phyloP scores from a whole-genome alignment of 2,329 filamentous ascomycete species.

The Zasmidium cellare region DNA sequence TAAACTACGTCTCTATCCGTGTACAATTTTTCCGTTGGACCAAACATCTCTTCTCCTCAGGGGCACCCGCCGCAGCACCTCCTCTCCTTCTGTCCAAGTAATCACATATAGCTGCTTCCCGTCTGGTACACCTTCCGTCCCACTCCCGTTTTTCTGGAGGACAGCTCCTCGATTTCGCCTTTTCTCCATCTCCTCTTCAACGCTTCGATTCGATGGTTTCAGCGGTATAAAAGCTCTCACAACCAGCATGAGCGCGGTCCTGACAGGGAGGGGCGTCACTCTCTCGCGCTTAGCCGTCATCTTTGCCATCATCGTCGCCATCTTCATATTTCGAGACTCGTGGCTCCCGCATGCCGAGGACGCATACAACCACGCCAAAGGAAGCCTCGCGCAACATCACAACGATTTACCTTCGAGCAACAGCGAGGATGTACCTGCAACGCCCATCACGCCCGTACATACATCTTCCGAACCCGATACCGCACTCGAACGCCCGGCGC shows the following conservation, averaged over 20 bases:
- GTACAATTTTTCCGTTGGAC: no score
- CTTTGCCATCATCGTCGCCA: constrained; percentile 24
- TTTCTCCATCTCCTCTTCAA: not conserved
- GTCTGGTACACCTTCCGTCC: not conserved
- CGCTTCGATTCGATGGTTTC: not conserved
- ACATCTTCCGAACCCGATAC: not conserved
- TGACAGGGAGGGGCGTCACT: constrained; percentile 12
- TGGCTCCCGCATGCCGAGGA: constrained; percentile 23
- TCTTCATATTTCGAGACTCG: constrained; percentile 29
- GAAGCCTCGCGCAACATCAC: not conserved
- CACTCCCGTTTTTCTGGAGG: no score
- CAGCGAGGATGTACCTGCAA: not conserved
- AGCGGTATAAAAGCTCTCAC: not conserved
- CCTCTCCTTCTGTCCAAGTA: no score
- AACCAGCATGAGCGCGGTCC: constrained; percentile 9
- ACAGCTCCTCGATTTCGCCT: not conserved
- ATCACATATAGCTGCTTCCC: not conserved
- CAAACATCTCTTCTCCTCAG: no score
- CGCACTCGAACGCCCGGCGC: not conserved
- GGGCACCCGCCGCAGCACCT: no score
- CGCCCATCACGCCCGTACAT: not conserved
- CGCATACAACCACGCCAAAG: constrained; percentile 5
- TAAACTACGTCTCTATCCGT: no score
- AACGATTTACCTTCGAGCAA: not conserved
- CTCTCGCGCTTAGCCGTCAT: constrained; percentile 24